Conservation (phyloP, 371 early-diverging fungal genomes). For the Fennellomyces sp. region DNA sequence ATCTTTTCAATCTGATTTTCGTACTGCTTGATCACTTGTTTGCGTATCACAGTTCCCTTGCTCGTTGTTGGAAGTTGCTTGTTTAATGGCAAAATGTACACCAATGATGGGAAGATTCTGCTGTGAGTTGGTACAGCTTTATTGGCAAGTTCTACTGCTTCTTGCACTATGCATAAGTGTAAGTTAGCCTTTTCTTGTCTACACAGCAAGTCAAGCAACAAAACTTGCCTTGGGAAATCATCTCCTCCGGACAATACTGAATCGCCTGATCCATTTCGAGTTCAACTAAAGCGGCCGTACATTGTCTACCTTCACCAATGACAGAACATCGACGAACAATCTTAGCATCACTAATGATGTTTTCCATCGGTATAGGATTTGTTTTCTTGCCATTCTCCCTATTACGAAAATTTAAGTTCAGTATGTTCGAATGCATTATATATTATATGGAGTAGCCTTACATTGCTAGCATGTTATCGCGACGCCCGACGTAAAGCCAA, state of each 20-base stretch:
- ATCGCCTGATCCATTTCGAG: slow-evolving; percentile 21
- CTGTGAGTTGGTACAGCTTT: slow-evolving; percentile 32
- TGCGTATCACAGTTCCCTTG: slow-evolving; percentile 31
- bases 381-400: slow-evolving; percentile 50
- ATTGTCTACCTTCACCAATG: slow-evolving; percentile 28
- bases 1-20: slow-evolving; percentile 25
- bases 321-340: slow-evolving; percentile 25
- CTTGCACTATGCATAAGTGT: slow-evolving; percentile 13
- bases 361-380: slow-evolving; percentile 43
- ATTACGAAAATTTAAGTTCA: background rate
- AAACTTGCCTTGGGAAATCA: slow-evolving; percentile 19
- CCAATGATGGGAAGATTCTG: slow-evolving; percentile 36
- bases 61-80: slow-evolving; percentile 26
- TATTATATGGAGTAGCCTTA: no score
- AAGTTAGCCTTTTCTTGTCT: no score
- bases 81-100: slow-evolving; percentile 34
- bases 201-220: no score
- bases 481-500: slow-evolving; percentile 26
- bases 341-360: slow-evolving; percentile 14
- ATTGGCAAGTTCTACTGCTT: slow-evolving; percentile 35
- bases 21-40: slow-evolving; percentile 16
- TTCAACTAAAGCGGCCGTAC: slow-evolving; percentile 31
- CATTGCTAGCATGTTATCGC: slow-evolving; percentile 39
- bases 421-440: no score
- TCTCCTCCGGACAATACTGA: slow-evolving; percentile 20